Evolutionary conservation across 2,329 filamentous ascomycete genomes (phyloP).

Genomic region (Coleophoma eucalyptorum): DNA sequence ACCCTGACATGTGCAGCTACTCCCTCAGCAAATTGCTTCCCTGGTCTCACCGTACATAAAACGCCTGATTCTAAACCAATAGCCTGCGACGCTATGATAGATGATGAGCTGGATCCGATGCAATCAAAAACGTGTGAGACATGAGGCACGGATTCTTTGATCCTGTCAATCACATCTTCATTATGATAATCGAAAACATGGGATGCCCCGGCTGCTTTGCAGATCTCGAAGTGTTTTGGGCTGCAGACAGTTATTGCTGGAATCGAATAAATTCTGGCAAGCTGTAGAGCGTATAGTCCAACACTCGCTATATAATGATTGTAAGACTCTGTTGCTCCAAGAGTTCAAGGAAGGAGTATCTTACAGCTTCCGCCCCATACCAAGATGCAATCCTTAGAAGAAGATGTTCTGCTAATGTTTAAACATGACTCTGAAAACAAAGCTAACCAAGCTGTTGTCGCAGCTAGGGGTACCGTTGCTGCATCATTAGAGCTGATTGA

Average conservation of each 20-base stretch:
- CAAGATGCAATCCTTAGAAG: conserved; percentile 24
- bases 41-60: conserved; percentile 38
- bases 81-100: conserved; percentile 26
- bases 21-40: conserved; percentile 33
- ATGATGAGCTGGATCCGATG: conserved; percentile 35
- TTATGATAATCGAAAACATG: conserved; percentile 37
- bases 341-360: neutral
- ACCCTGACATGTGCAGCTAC: conserved; percentile 30
- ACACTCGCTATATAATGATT: conserved; percentile 29
- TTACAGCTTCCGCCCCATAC: conserved; percentile 41
- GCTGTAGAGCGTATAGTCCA: conserved; percentile 32
- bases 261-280: conserved; percentile 28
- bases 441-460: conserved; percentile 33
- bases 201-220: conserved; percentile 28
- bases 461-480: conserved; percentile 35
- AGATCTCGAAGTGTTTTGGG: conserved; percentile 26
- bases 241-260: conserved; percentile 33
- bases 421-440: conserved; percentile 34
- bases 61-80: conserved; percentile 22
- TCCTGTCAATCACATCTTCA: conserved; percentile 29
- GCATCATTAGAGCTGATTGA: conserved; percentile 27
- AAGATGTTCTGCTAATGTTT: conserved; percentile 22
- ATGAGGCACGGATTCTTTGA: conserved; percentile 26
- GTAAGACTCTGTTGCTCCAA: too few species aligned
- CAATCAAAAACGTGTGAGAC: conserved; percentile 37